These are phyloP conservation scores for Lepidium didymum DNA, from an alignment of 345 rosid genomes.

Conservation along the genomic window DNA sequence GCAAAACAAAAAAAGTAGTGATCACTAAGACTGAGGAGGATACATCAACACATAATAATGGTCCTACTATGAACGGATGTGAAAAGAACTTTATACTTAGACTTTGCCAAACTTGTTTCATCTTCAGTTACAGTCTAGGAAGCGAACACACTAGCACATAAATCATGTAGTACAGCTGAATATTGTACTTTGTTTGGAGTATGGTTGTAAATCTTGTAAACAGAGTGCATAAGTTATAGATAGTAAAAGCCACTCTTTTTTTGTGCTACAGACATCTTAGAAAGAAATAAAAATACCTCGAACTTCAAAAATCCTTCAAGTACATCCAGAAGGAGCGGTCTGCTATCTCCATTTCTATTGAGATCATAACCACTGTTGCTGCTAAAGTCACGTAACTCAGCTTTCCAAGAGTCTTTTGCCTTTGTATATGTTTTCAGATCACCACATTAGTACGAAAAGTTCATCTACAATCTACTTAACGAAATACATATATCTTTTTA, in stretches of 20 bases:
- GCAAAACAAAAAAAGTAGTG: not conserved
- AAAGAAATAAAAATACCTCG: constrained; percentile 41
- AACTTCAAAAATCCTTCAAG: constrained; percentile 90
- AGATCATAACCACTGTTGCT: constrained; percentile 75
- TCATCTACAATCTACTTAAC: not conserved
- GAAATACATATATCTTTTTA: not conserved
- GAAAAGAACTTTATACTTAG: not conserved
- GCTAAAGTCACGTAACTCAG: constrained; percentile 80
- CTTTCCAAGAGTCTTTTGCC: constrained; percentile 90
- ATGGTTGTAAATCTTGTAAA: not conserved
- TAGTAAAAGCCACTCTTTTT: not conserved
- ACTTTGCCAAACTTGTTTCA: not conserved
- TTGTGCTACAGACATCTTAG: not conserved
- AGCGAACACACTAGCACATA: not conserved
- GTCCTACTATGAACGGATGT: not conserved
- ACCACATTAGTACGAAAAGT: not conserved
- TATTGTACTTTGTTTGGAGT: not conserved
- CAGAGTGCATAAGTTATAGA: not conserved
- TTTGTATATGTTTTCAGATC: constrained; percentile 25
- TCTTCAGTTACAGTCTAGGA: not conserved
- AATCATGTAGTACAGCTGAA: not conserved
- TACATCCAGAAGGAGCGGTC: constrained; percentile 79
- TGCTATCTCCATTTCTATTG: constrained; percentile 76
- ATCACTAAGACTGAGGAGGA: constrained; percentile 2
- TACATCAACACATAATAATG: not conserved